Conservation (phyloP, 176 grass and related monocot genomes). For the Bolboschoenus planiculmis region DNA sequence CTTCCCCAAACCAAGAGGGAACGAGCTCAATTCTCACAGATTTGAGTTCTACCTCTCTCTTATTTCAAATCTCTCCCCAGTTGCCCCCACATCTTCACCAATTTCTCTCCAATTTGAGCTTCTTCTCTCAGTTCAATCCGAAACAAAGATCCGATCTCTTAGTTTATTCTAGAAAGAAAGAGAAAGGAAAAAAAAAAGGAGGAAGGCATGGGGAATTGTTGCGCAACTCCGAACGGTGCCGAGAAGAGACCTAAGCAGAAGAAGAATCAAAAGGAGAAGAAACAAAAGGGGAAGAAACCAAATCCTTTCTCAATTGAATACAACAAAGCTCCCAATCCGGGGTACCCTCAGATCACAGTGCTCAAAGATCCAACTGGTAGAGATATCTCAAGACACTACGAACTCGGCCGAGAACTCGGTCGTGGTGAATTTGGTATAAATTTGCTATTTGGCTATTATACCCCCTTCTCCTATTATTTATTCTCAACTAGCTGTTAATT, state of each 20-base stretch:
- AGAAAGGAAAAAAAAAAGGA: background rate
- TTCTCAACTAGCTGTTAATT: background rate
- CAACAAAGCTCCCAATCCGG: constrained; percentile 39
- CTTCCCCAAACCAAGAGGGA: background rate
- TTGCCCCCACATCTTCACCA: background rate
- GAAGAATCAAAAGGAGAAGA: constrained; percentile 26
- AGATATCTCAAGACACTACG: constrained; percentile 54
- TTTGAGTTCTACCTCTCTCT: background rate
- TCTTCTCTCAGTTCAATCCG: background rate
- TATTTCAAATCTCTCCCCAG: background rate
- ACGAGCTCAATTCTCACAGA: background rate
- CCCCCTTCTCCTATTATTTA: background rate
- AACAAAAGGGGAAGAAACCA: constrained; percentile 49
- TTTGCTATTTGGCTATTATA: background rate
- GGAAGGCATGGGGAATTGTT: constrained; percentile 72
- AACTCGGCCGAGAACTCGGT: constrained; percentile 74
- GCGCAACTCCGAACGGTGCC: constrained; percentile 23
- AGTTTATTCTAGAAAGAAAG: background rate
- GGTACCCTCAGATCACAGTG: constrained; percentile 27
- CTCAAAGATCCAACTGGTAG: constrained; percentile 47
- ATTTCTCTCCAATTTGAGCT: background rate
- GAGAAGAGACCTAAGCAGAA: background rate
- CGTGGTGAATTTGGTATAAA: constrained; percentile 66
- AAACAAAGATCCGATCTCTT: background rate
- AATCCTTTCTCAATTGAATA: constrained; percentile 83